These are phyloP conservation scores for Picea abies DNA, from an alignment of 83 land plant species.

Conservation along the genomic window DNA sequence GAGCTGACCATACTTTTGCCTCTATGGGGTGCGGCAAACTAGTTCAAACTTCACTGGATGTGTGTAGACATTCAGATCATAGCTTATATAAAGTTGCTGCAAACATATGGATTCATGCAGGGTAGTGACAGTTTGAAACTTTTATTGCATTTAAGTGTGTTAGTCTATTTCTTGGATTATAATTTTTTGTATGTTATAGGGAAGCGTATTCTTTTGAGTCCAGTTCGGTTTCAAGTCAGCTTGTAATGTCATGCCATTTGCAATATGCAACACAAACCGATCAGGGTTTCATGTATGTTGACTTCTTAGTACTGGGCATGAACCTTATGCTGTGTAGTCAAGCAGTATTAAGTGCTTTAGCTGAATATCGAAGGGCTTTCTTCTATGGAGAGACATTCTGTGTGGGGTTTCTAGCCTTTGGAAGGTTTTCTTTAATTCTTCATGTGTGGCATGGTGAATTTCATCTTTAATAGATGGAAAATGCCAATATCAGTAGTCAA, in stretches of 20 bases:
- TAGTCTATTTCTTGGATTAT: not conserved
- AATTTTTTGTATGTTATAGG: not conserved
- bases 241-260: not conserved
- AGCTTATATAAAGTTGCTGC: too few relatives aligned
- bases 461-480: not conserved
- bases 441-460: not conserved
- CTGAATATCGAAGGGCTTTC: not conserved
- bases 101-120: too few relatives aligned
- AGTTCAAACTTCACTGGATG: too few relatives aligned
- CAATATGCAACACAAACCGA: not conserved
- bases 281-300: not conserved
- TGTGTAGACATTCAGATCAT: too few relatives aligned
- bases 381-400: not conserved
- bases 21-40: too few relatives aligned
- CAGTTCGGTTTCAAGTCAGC: not conserved
- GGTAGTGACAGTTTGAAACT: not conserved
- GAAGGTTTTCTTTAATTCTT: not conserved
- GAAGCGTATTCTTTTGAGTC: not conserved
- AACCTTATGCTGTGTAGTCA: not conserved
- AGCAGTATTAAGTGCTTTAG: not conserved
- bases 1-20: too few relatives aligned
- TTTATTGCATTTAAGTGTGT: not conserved
- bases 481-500: not conserved
- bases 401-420: not conserved
- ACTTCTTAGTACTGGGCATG: not conserved